Evolutionary conservation across 2,329 filamentous ascomycete genomes (phyloP).

Genomic region (Stachybotrys elegans): DNA sequence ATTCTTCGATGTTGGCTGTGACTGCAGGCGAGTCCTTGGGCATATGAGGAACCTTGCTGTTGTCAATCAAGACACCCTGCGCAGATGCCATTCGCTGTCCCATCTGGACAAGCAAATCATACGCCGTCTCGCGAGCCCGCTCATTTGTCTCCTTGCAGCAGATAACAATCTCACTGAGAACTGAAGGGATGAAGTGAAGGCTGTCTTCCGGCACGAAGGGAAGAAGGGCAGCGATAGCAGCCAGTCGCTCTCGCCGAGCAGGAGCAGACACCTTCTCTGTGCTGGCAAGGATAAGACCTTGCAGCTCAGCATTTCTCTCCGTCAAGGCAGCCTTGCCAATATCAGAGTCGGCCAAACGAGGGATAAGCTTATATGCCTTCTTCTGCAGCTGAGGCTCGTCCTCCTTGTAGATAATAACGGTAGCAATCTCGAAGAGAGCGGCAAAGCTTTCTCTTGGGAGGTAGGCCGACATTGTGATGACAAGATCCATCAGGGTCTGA

Average conservation of each 20-base stretch:
- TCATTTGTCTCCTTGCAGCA: slow-evolving; percentile 98
- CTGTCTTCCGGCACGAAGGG: slow-evolving; percentile 71
- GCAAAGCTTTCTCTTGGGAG: slow-evolving; percentile 81
- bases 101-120: slow-evolving; percentile 84
- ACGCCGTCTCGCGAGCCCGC: slow-evolving; percentile 82
- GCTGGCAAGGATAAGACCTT: slow-evolving; percentile 72
- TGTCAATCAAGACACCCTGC: slow-evolving; percentile 70
- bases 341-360: slow-evolving; percentile 77
- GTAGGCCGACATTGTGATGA: slow-evolving; percentile 94
- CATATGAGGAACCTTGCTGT: slow-evolving; percentile 85
- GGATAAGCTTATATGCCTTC: slow-evolving; percentile 98
- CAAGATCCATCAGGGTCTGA: slow-evolving; percentile 92
- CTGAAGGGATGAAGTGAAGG: slow-evolving; percentile 87
- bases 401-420: slow-evolving; percentile 73
- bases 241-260: slow-evolving; percentile 77
- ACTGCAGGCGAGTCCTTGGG: slow-evolving; percentile 71
- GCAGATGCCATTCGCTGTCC: slow-evolving; percentile 69
- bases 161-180: slow-evolving; percentile 91
- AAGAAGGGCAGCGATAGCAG: slow-evolving; percentile 76
- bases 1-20: slow-evolving; percentile 83
- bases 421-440: slow-evolving; percentile 80
- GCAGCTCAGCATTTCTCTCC: slow-evolving; percentile 73
- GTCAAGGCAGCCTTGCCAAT: slow-evolving; percentile 70
- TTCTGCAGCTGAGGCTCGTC: slow-evolving; percentile 93
- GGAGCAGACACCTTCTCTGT: slow-evolving; percentile 83